phyloP scores from a whole-genome alignment of 2,329 filamentous ascomycete species.

The Penicillium hordei region DNA sequence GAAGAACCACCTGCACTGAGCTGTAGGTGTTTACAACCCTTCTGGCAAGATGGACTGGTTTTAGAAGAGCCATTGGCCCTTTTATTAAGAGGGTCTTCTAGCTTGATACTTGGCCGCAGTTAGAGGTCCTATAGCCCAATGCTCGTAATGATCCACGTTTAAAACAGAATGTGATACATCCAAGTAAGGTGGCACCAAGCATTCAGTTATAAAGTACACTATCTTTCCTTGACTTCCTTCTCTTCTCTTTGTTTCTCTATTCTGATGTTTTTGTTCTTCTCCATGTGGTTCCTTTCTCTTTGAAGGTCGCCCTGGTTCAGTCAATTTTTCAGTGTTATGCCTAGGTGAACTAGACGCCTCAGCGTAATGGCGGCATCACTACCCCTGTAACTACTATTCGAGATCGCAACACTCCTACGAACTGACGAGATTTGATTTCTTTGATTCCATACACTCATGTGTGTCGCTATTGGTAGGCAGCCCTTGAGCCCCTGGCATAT shows the following conservation, averaged over 20 bases:
- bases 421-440: background rate
- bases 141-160: background rate
- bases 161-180: background rate
- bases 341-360: background rate
- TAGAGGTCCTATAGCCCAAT: background rate
- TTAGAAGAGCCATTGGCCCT: background rate
- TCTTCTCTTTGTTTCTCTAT: background rate
- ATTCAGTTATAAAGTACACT: background rate
- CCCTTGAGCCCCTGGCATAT: constrained; percentile 16
- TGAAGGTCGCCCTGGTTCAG: background rate
- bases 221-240: background rate
- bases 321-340: background rate
- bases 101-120: background rate
- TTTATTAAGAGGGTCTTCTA: background rate
- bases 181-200: background rate
- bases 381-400: background rate
- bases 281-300: background rate
- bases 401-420: background rate
- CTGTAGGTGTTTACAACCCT: background rate
- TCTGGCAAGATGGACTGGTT: background rate
- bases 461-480: constrained; percentile 17
- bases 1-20: constrained; percentile 33
- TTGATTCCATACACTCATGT: constrained; percentile 9
- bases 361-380: background rate
- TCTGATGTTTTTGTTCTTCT: background rate